phyloP scores from a whole-genome alignment of 179 eudicot species.

The Spinacia oleracea region DNA sequence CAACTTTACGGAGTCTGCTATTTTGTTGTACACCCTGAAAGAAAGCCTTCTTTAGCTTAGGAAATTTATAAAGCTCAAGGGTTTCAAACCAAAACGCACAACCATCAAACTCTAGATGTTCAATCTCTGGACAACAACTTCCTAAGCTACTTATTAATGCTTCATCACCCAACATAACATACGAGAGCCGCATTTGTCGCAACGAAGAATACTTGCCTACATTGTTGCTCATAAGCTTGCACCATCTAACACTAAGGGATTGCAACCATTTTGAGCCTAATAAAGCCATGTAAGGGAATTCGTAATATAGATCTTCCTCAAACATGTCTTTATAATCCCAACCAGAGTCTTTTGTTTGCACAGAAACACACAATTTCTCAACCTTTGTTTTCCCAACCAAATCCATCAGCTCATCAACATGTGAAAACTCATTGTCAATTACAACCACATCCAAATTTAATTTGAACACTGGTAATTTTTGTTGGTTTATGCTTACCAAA shows the following conservation, averaged over 20 bases:
- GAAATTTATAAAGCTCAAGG: conserved; percentile 18
- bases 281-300: background rate
- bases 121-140: conserved; percentile 13
- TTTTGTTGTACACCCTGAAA: background rate
- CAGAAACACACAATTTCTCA: conserved; percentile 15
- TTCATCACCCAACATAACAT: background rate
- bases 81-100: background rate
- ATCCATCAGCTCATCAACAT: conserved; percentile 12
- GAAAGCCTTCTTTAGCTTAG: conserved; percentile 23
- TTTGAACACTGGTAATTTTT: conserved; percentile 4
- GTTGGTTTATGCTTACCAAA: background rate
- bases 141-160: background rate
- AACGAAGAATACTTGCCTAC: background rate
- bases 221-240: background rate
- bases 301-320: background rate
- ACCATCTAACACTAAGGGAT: background rate
- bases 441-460: conserved; percentile 5
- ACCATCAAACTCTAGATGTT: background rate
- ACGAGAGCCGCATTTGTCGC: conserved; percentile 3
- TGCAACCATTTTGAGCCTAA: conserved; percentile 11
- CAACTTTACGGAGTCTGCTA: background rate
- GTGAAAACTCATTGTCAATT: background rate
- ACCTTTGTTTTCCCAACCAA: background rate
- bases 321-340: background rate
- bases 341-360: background rate